Base-by-base conservation (phyloP, 257 asterid genomes). In the Rehmannia glutinosa region DNA sequence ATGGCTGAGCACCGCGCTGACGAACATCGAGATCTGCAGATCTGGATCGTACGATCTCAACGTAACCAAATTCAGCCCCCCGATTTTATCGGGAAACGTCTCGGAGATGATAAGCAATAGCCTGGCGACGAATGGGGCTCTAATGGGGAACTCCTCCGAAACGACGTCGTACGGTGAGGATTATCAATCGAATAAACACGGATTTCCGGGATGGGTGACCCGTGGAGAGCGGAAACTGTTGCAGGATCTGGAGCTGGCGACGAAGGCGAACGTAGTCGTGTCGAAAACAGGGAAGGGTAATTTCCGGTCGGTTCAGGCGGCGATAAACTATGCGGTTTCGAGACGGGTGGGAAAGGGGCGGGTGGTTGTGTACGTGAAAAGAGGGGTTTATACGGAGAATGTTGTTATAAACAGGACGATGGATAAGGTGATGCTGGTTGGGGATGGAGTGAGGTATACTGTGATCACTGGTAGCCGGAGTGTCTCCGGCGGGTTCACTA, bases 1-100 rank as follows among this genome's bases (percentile, higher is more conserved):
- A 25, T 90, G 97, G 97, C 92, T 90, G n/a, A 86, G 95, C 70
- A 68, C 96, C 0, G 87, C 97, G 1, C 63, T 84, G 25, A 88
- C 97, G 0, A 78, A 78, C 73, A 53, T 90, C 23, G 83, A 88
- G 6, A 84, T 77, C 8, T 89, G 92, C 66, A 54, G 69, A 27
- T 61, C 82, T 1, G 87, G 84, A 1, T 73, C 83, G 0, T 66
- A 19, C 5, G 84, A 80, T 3, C 77, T 79, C 20, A 81, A 85
- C 47, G 73, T 81, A 35, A 60, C 89, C 0, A 19, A 66, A 7
- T 69, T 82, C 64, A 52, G 49, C 3, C 77, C 82, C 15, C 84
- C 90, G 0, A 62, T 82, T 9, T 24, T 82, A 4, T 64, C 83
- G 0, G 69, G 68, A 2, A 78, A 88, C 3, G 83, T 83, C 9